These are phyloP conservation scores for Colletotrichum melonis DNA, from an alignment of 2,329 filamentous ascomycete species.

Conservation along the genomic window DNA sequence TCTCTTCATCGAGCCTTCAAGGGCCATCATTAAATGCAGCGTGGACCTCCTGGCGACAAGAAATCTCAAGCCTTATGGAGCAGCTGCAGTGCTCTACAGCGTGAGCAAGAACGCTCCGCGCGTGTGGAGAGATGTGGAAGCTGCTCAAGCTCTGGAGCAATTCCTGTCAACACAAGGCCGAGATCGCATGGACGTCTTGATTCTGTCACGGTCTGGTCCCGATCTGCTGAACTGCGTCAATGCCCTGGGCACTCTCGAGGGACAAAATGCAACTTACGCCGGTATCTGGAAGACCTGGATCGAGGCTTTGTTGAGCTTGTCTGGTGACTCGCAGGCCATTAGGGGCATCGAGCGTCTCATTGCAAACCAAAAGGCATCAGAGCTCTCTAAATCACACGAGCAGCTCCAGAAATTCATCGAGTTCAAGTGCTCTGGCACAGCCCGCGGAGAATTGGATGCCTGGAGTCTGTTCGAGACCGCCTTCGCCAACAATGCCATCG, in stretches of 20 bases:
- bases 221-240: constrained; percentile 76
- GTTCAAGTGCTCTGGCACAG: constrained; percentile 16
- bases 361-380: constrained; percentile 53
- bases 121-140: constrained; percentile 50
- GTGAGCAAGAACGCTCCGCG: constrained; percentile 45
- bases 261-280: constrained; percentile 50
- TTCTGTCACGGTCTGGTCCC: constrained; percentile 75
- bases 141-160: constrained; percentile 50
- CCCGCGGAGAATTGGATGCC: constrained; percentile 36
- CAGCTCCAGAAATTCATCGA: constrained; percentile 60
- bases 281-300: constrained; percentile 59
- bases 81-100: constrained; percentile 56
- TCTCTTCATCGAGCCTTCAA: constrained; percentile 45
- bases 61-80: constrained; percentile 69
- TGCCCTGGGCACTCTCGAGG: constrained; percentile 58
- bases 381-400: constrained; percentile 50
- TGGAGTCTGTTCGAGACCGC: constrained; percentile 63
- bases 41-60: constrained; percentile 58
- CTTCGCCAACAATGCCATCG: constrained; percentile 55
- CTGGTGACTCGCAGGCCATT: constrained; percentile 44
- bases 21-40: constrained; percentile 39
- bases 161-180: constrained; percentile 63
- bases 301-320: constrained; percentile 50
- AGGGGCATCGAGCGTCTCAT: constrained; percentile 58
- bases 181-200: constrained; percentile 66